Conservation (phyloP, 2,329 filamentous ascomycete genomes). For the Teratosphaeria pseudoeucalypti region DNA sequence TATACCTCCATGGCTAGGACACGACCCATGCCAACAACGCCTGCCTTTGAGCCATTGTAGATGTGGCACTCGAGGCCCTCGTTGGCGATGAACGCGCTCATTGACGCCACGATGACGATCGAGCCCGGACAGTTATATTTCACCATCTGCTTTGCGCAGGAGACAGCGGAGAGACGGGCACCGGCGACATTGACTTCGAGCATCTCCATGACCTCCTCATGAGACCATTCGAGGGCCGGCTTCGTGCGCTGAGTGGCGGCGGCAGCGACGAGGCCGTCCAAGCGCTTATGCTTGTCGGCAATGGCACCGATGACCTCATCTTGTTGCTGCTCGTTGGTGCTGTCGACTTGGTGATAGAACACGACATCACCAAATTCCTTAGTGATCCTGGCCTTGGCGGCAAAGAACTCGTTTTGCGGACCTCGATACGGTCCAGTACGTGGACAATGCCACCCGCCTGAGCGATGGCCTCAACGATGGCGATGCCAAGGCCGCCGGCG, state of each 20-base stretch:
- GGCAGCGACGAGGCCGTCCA: slow-evolving; percentile 22
- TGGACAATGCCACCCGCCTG: slow-evolving; percentile 41
- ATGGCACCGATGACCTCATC: slow-evolving; percentile 18
- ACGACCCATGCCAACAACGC: slow-evolving; percentile 41
- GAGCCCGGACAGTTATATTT: slow-evolving; percentile 39
- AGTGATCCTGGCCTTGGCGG: too few relatives aligned
- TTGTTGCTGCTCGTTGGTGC: slow-evolving; percentile 28
- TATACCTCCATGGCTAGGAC: slow-evolving; percentile 37
- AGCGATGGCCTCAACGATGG: slow-evolving; percentile 37
- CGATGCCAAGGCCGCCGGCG: slow-evolving; percentile 17
- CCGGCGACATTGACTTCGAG: slow-evolving; percentile 42
- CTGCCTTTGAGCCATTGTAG: slow-evolving; percentile 47
- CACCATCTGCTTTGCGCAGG: slow-evolving; percentile 38
- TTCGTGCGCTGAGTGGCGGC: slow-evolving; percentile 23
- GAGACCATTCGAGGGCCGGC: slow-evolving; percentile 24
- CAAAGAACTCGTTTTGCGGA: too few relatives aligned
- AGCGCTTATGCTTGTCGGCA: slow-evolving; percentile 15
- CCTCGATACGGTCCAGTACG: slow-evolving; percentile 40
- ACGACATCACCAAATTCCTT: slow-evolving; percentile 30
- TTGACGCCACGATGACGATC: slow-evolving; percentile 41
- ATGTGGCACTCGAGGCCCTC: slow-evolving; percentile 26
- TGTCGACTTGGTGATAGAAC: slow-evolving; percentile 39
- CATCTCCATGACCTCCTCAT: slow-evolving; percentile 25
- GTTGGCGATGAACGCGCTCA: slow-evolving; percentile 42
- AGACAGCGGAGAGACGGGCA: slow-evolving; percentile 38